phyloP scores from a whole-genome alignment of 2,329 filamentous ascomycete genomes.

The Diaporthe sp. region DNA sequence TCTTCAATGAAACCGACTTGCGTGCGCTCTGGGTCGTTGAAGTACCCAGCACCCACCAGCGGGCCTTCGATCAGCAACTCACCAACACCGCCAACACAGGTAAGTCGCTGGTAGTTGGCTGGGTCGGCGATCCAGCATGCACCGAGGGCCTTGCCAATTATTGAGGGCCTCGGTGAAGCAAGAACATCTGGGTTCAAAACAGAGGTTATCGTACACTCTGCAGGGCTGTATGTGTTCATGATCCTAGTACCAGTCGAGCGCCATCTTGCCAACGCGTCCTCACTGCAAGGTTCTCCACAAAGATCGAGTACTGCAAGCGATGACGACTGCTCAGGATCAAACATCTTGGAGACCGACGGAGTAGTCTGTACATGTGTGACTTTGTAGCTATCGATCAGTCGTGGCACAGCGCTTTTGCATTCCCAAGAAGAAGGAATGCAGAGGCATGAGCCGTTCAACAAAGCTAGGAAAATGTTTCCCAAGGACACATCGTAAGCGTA shows the following conservation, averaged over 20 bases:
- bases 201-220: neutral
- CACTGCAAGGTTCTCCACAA: neutral
- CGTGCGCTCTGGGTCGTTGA: neutral
- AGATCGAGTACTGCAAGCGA: neutral
- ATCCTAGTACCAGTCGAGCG: constrained; percentile 45
- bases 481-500: neutral
- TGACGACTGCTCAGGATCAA: constrained; percentile 6
- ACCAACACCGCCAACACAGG: neutral
- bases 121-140: neutral
- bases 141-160: neutral
- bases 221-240: neutral
- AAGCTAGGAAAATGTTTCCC: neutral
- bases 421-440: constrained; percentile 45
- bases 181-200: neutral
- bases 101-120: neutral
- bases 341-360: constrained; percentile 20
- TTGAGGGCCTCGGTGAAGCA: neutral
- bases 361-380: constrained; percentile 33
- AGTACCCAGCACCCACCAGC: neutral
- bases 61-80: constrained; percentile 4
- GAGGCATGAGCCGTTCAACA: neutral
- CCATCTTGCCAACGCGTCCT: constrained; percentile 52
- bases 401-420: constrained; percentile 48
- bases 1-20: neutral
- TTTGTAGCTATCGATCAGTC: constrained; percentile 35